Conservation (phyloP, 306 rosid genomes). For the Senna tora region DNA sequence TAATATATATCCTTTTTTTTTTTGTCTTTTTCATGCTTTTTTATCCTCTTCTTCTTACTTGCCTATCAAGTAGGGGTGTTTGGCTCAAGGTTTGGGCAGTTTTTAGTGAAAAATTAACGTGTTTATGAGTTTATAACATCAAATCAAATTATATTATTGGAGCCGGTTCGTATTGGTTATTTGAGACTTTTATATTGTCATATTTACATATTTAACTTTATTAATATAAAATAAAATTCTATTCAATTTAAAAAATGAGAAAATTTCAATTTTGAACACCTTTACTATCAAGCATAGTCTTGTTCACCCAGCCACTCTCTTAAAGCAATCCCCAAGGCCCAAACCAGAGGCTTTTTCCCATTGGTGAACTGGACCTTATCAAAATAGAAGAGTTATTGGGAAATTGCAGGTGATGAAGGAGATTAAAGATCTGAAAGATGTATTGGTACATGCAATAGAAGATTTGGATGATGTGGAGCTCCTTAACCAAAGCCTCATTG, state of each 20-base stretch:
- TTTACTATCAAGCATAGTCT: not conserved
- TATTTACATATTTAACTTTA: too few relatives aligned
- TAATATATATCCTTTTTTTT: conserved; percentile 30
- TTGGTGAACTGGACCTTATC: conserved; percentile 45
- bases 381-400: conserved; percentile 92
- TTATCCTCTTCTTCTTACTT: conserved; percentile 8
- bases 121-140: too few relatives aligned
- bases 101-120: too few relatives aligned
- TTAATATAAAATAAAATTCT: too few relatives aligned
- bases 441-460: conserved; percentile 57
- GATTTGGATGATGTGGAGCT: conserved; percentile 55
- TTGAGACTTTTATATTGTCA: too few relatives aligned
- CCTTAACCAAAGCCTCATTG: conserved; percentile 61
- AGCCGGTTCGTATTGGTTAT: too few relatives aligned
- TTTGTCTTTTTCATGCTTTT: conserved; percentile 4
- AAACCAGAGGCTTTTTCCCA: conserved; percentile 11
- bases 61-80: too few relatives aligned
- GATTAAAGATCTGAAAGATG: conserved; percentile 77
- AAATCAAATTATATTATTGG: too few relatives aligned
- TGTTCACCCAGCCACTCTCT: conserved; percentile 4
- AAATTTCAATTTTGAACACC: too few relatives aligned
- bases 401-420: conserved; percentile 85
- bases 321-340: conserved; percentile 1
- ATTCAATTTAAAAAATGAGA: too few relatives aligned
- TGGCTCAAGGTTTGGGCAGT: too few relatives aligned